These are phyloP conservation scores for Fusarium nematophilum DNA, from an alignment of 2,329 filamentous ascomycete genomes.

Conservation along the genomic window DNA sequence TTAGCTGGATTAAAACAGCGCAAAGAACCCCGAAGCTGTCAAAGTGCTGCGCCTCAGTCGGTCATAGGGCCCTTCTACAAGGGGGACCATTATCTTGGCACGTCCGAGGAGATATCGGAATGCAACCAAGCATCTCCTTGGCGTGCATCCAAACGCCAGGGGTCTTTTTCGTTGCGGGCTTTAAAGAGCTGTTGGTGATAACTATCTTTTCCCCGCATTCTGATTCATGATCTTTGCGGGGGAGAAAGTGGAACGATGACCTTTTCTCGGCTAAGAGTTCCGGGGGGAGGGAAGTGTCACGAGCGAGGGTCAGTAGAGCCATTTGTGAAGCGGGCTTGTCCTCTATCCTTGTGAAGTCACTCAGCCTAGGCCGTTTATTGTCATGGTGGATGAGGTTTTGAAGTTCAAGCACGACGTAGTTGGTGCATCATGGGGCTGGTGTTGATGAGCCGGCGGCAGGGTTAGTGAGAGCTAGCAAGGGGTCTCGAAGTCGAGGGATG, in stretches of 20 bases:
- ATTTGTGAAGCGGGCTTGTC: slow-evolving; percentile 14
- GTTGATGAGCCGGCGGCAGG: slow-evolving; percentile 2
- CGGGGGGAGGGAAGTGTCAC: slow-evolving; percentile 28
- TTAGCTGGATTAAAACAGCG: too few species aligned
- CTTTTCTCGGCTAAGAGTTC: background rate
- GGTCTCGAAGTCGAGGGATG: background rate
- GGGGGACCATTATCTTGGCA: slow-evolving; percentile 1
- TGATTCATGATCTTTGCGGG: background rate
- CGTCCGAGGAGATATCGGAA: slow-evolving; percentile 16
- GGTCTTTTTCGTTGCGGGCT: slow-evolving; percentile 20
- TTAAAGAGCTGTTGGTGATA: slow-evolving; percentile 1
- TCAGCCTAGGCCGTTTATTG: slow-evolving; percentile 3
- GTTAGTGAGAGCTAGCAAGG: slow-evolving; percentile 2
- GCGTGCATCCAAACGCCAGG: slow-evolving; percentile 2
- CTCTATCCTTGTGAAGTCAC: slow-evolving; percentile 1
- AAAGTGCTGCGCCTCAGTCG: slow-evolving; percentile 9
- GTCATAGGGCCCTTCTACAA: slow-evolving; percentile 4
- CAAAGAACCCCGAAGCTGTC: too few species aligned
- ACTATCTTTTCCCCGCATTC: slow-evolving; percentile 19
- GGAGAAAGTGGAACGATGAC: too few species aligned
- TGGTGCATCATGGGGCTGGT: slow-evolving; percentile 21
- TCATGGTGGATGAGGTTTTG: background rate
- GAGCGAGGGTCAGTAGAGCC: slow-evolving; percentile 15
- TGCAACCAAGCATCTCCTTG: slow-evolving; percentile 5
- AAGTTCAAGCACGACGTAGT: background rate